Evolutionary conservation across 768 basidiomycete genomes (phyloP).

Genomic region (Asterophora parasitica): DNA sequence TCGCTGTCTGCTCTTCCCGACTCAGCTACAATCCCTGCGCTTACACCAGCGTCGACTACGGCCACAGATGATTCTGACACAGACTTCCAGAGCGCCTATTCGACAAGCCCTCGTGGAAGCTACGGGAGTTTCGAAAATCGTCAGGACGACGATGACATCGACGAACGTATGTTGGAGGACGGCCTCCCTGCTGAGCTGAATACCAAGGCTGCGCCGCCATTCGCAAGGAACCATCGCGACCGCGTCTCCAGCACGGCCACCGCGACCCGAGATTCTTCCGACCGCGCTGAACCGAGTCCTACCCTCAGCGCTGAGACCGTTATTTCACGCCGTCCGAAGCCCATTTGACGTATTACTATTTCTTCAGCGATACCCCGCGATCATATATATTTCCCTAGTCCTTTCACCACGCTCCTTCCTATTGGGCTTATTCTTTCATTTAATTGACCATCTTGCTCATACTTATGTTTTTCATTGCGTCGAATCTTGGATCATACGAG

Average conservation of each 20-base stretch:
- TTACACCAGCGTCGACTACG: constrained; percentile 19
- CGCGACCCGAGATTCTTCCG: constrained; percentile 21
- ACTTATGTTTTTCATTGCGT: no score
- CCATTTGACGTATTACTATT: constrained; percentile 1
- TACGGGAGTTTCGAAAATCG: constrained; percentile 45
- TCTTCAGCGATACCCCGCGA: neutral
- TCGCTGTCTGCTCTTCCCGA: constrained; percentile 10
- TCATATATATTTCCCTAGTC: constrained; percentile 1
- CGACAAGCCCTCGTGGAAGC: constrained; percentile 66
- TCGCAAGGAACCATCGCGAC: constrained; percentile 38
- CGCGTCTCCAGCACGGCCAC: constrained; percentile 59
- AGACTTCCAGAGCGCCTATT: constrained; percentile 86
- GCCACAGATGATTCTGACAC: constrained; percentile 71
- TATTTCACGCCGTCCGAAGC: constrained; percentile 13
- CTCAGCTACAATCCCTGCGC: constrained; percentile 19
- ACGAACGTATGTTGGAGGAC: constrained; percentile 17
- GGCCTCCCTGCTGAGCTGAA: constrained; percentile 23
- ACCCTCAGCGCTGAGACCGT: constrained; percentile 38
- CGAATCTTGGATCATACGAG: no score
- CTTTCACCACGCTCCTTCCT: neutral
- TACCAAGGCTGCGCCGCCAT: constrained; percentile 22
- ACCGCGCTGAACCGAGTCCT: constrained; percentile 28
- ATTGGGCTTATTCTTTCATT: neutral
- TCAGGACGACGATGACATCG: constrained; percentile 21
- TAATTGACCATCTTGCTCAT: no score